phyloP scores from a whole-genome alignment of 1,284 basidiomycete species.

The Sphaerobolus stellatus region DNA sequence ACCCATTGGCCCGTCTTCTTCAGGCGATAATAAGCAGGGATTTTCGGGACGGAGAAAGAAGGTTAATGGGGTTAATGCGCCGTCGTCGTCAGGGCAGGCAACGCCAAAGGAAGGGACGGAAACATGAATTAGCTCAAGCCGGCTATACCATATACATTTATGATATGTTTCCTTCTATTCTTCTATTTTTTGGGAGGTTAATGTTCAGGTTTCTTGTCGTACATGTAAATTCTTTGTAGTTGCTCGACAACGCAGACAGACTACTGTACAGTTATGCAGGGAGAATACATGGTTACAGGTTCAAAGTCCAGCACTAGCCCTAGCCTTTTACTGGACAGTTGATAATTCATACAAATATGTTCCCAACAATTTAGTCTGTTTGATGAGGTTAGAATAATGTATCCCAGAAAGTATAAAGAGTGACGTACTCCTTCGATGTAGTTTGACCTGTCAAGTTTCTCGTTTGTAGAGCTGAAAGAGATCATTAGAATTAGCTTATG shows the following conservation, averaged over 20 bases:
- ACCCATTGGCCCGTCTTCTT: conserved; percentile 16
- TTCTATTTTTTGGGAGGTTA: not conserved
- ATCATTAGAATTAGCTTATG: conserved; percentile 5
- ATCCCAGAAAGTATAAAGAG: not conserved
- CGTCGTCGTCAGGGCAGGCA: conserved; percentile 1
- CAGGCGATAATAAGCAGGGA: conserved; percentile 4
- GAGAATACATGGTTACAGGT: no score
- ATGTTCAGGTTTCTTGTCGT: no score
- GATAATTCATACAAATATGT: conserved; percentile 83
- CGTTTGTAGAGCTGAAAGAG: conserved; percentile 78
- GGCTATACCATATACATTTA: no score
- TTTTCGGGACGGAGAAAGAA: conserved; percentile 7
- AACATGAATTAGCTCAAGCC: not conserved
- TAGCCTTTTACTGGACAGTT: conserved; percentile 1
- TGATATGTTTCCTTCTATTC: not conserved
- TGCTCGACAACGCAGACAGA: not conserved
- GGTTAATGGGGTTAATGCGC: not conserved
- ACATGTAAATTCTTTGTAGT: conserved; percentile 1
- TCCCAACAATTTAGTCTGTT: conserved; percentile 74
- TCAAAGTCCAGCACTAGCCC: not conserved
- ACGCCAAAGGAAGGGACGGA: not conserved
- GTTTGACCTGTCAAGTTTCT: conserved; percentile 93
- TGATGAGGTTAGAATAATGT: conserved; percentile 9
- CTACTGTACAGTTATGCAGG: conserved; percentile 11
- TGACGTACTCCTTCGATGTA: conserved; percentile 81